Base-by-base conservation (phyloP, 257 asterid genomes). In the Plantago ovata region DNA sequence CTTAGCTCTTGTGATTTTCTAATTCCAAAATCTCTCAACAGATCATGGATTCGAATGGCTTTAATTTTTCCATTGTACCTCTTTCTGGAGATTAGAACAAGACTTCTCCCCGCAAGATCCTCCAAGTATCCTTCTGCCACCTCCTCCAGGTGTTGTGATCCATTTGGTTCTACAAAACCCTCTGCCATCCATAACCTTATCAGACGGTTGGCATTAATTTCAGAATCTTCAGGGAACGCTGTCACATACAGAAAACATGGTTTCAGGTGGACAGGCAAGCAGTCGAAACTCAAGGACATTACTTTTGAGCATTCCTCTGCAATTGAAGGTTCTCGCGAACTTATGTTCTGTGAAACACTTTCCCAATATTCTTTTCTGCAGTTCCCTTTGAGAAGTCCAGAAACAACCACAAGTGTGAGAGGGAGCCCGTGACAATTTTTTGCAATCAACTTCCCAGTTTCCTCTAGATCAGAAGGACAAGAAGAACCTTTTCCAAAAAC, bases 151-250 rank as follows among this genome's bases (percentile, higher is more conserved):
- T 7, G 39, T 21, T 57, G 13, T 3, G 5, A 10, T 18, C 3
- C 13, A 3, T 9, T 43, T 21, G 13, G 32, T 19, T 38, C 21
- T 10, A 66, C 5, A 13, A 58, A 41, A n/a, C 60, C 71, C n/a
- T 49, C 65, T 0, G 65, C 71, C 46, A 49, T 22, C 65, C 65
- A 66, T 38, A 58, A 40, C 6, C 38, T 20, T 0, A 49, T 15
- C 16, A 66, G 61, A 6, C 1, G 18, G 0, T 10, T 10, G 38
- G 50, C 71, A n/a, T 7, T 12, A 10, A 66, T 58, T 5, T 22
- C 51, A 40, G 4, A 14, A 39, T 58, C 45, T 49, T 58, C 51
- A 3, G 60, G 71, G 28, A 66, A 66, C 14, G 40, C 33, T 24
- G 32, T 24, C 3, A 24, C 5, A 24, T 24, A 24, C 2, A 24